phyloP scores from a whole-genome alignment of 1,284 basidiomycete species.

The Ustanciosporium gigantosporum region DNA sequence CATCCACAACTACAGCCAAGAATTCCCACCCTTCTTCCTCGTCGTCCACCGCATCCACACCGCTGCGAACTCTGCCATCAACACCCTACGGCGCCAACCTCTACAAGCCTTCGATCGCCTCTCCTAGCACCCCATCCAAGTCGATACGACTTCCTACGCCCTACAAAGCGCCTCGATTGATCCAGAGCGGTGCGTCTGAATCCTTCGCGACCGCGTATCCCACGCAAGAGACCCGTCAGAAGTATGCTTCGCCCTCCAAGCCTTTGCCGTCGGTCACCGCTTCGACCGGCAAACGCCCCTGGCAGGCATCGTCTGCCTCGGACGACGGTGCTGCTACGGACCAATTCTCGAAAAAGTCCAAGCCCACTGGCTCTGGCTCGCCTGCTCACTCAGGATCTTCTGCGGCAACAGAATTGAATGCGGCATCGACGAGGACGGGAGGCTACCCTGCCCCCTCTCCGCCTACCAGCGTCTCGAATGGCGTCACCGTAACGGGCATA shows the following conservation, averaged over 20 bases:
- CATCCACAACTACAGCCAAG: neutral
- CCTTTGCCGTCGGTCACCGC: constrained; percentile 9
- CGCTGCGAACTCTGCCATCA: constrained; percentile 19
- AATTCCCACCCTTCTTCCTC: neutral
- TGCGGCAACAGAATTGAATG: neutral
- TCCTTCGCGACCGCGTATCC: constrained; percentile 40
- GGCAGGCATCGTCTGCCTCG: constrained; percentile 8
- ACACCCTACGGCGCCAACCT: constrained; percentile 18
- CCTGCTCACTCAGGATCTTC: constrained; percentile 1
- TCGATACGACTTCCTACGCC: constrained; percentile 18
- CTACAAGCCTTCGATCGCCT: neutral
- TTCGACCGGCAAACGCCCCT: constrained; percentile 22
- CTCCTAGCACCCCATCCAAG: no score
- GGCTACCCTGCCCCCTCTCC: neutral
- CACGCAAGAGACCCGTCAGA: constrained; percentile 39
- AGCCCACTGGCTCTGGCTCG: neutral
- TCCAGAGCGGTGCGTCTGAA: constrained; percentile 22
- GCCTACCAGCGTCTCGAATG: neutral
- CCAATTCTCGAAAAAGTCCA: constrained; percentile 24
- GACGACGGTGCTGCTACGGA: constrained; percentile 4
- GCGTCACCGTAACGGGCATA: constrained; percentile 36
- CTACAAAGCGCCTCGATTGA: constrained; percentile 22
- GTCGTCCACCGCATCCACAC: neutral
- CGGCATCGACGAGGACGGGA: neutral
- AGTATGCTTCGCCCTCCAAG: constrained; percentile 39